phyloP scores from a whole-genome alignment of 306 rosid genomes.

The Chamaecrista fasciculata region DNA sequence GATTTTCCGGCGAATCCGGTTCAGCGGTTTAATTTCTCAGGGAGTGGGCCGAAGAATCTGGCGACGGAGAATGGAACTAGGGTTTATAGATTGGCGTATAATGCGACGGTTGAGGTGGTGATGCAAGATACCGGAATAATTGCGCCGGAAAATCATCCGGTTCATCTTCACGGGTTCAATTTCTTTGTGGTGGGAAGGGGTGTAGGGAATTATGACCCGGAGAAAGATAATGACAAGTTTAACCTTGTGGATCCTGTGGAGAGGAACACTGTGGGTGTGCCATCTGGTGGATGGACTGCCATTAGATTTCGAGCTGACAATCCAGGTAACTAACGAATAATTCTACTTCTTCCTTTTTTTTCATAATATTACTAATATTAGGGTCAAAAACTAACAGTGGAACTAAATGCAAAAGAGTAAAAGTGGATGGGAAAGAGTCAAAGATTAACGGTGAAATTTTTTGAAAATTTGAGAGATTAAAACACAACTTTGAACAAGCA shows the following conservation, averaged over 20 bases:
- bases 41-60: constrained; percentile 49
- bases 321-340: constrained; percentile 90
- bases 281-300: constrained; percentile 90
- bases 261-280: constrained; percentile 79
- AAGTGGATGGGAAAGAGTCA: no score
- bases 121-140: constrained; percentile 76
- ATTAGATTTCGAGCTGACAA: constrained; percentile 86
- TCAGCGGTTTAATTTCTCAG: constrained; percentile 53
- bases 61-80: constrained; percentile 57
- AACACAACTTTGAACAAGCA: no score
- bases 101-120: constrained; percentile 69
- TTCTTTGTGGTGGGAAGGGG: constrained; percentile 78
- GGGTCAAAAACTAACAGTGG: no score
- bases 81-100: constrained; percentile 56
- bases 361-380: no score
- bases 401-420: no score
- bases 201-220: constrained; percentile 60
- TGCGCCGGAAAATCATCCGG: constrained; percentile 74
- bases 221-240: constrained; percentile 49
- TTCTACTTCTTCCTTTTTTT: no score
- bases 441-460: no score
- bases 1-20: constrained; percentile 81
- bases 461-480: no score
- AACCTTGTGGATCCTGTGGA: constrained; percentile 82
- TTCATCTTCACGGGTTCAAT: constrained; percentile 87